These are phyloP conservation scores for Tulasnella sp. DNA, from an alignment of 768 basidiomycete species.

Conservation along the genomic window DNA sequence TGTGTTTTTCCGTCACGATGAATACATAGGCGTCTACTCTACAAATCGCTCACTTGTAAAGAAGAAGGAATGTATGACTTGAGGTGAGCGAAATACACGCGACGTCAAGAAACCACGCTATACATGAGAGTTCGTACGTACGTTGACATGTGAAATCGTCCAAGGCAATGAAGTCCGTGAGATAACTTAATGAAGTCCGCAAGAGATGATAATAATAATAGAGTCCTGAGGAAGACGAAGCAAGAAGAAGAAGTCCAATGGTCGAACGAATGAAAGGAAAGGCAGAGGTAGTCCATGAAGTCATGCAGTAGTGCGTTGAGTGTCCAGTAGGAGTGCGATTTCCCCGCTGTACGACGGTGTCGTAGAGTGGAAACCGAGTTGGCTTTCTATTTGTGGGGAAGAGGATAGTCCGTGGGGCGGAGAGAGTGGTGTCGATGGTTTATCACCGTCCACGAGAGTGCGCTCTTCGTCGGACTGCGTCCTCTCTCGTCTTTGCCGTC, in stretches of 20 bases:
- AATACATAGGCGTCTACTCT: not conserved
- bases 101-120: not conserved
- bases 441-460: not conserved
- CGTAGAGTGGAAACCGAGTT: not conserved
- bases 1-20: not conserved
- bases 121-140: not conserved
- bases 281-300: not conserved
- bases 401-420: not conserved
- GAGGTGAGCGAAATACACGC: not conserved
- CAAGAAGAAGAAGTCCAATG: not conserved
- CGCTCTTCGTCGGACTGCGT: not conserved
- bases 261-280: not conserved
- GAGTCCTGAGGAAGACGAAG: not conserved
- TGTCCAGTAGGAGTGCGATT: not conserved
- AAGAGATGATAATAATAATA: too few relatives aligned
- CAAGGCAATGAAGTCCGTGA: not conserved
- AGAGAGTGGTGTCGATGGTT: not conserved
- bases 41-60: not conserved
- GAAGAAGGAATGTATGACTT: not conserved
- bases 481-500: not conserved
- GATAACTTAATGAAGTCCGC: not conserved
- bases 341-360: not conserved
- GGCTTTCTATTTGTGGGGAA: not conserved
- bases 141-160: not conserved
- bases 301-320: not conserved